These are phyloP conservation scores for Flammula alnicola DNA, from an alignment of 1,284 basidiomycete species.

Conservation along the genomic window DNA sequence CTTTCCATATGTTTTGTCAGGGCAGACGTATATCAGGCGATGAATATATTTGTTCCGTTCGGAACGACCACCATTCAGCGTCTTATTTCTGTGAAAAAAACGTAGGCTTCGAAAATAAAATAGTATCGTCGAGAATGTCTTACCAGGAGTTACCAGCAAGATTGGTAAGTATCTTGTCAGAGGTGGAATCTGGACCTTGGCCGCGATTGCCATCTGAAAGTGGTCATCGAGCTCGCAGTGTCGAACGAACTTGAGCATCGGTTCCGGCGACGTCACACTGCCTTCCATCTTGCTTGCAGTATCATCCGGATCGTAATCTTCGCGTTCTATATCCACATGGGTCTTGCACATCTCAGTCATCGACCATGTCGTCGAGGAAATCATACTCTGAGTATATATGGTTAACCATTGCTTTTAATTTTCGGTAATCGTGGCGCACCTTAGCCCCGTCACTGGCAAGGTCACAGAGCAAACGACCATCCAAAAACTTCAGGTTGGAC, in stretches of 20 bases:
- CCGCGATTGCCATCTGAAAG: constrained; percentile 30
- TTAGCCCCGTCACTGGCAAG: constrained; percentile 94
- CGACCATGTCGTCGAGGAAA: constrained; percentile 96
- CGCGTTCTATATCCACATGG: constrained; percentile 83
- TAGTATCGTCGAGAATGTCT: too few relatives aligned
- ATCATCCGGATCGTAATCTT: constrained; percentile 97
- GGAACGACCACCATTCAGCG: constrained; percentile 93
- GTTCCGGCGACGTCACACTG: constrained; percentile 77
- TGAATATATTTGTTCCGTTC: constrained; percentile 99
- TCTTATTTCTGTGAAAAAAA: constrained; percentile 97
- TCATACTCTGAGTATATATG: constrained; percentile 73
- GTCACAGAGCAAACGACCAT: constrained; percentile 90
- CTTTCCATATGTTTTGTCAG: constrained; percentile 91
- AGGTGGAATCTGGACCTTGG: constrained; percentile 39
- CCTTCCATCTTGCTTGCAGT: constrained; percentile 92
- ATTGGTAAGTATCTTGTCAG: constrained; percentile 95
- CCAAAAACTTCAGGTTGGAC: constrained; percentile 84
- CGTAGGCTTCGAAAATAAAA: too few relatives aligned
- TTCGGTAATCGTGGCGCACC: constrained; percentile 43
- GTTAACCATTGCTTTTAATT: constrained; percentile 1
- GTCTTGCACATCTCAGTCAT: constrained; percentile 96
- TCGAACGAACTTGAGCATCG: constrained; percentile 85
- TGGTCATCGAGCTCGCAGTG: constrained; percentile 49
- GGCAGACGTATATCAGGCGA: constrained; percentile 93
- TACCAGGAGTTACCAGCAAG: constrained; percentile 98